Conservation (phyloP, 257 asterid species). For the Lavandula angustifolia region DNA sequence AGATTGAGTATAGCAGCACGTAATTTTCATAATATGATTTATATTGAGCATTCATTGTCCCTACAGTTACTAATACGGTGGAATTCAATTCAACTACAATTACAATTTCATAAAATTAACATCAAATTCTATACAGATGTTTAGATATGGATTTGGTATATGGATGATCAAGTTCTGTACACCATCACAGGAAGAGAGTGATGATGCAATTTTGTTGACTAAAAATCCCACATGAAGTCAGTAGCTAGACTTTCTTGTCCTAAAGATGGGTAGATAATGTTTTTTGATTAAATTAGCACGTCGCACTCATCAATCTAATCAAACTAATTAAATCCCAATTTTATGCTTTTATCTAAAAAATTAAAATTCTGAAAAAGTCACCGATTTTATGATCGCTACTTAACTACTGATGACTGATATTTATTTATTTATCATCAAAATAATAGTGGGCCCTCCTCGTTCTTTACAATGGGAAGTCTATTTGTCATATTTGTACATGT, state of each 20-base stretch:
- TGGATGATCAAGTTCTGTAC: background rate
- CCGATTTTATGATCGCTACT: background rate
- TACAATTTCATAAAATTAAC: background rate
- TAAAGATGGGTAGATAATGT: constrained; percentile 10
- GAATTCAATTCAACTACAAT: background rate
- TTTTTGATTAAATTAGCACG: constrained; percentile 2
- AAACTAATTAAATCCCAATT: constrained; percentile 3
- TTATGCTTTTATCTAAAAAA: background rate
- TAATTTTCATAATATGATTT: no score
- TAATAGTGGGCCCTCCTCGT: background rate
- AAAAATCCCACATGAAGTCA: constrained; percentile 6
- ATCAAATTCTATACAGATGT: background rate
- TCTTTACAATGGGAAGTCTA: background rate
- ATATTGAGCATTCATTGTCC: no score
- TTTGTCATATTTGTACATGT: background rate
- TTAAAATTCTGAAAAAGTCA: constrained; percentile 15
- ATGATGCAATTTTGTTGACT: constrained; percentile 26
- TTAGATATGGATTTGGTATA: background rate
- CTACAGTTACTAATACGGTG: no score
- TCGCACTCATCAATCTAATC: constrained; percentile 32
- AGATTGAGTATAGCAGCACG: no score
- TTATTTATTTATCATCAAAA: background rate
- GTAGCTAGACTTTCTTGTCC: constrained; percentile 25
- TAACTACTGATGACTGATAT: constrained; percentile 1
- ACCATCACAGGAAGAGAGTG: constrained; percentile 9